Conservation (phyloP, 176 grass and related monocot genomes). For the Juncus inflexus region DNA sequence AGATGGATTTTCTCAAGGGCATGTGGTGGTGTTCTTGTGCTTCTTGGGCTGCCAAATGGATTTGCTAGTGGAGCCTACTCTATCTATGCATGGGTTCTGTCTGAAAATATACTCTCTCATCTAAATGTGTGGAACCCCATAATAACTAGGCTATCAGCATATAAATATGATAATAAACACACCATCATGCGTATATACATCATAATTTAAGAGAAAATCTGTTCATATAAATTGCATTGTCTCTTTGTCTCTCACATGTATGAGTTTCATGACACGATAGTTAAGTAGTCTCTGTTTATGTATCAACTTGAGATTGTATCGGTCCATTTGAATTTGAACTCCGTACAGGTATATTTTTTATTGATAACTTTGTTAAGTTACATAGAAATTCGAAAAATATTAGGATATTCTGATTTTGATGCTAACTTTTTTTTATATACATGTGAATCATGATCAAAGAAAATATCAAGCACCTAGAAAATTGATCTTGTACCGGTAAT, state of each 20-base stretch:
- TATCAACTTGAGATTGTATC: no score
- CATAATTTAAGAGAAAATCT: conserved; percentile 43
- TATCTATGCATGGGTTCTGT: conserved; percentile 23
- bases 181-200: background rate
- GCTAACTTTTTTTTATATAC: no score
- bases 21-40: conserved; percentile 16
- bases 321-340: no score
- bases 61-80: conserved; percentile 20
- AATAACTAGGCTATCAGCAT: background rate
- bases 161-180: conserved; percentile 10
- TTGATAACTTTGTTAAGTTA: no score
- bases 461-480: no score
- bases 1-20: conserved; percentile 11
- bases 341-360: no score
- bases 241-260: conserved; percentile 33
- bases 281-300: background rate
- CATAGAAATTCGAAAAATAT: no score
- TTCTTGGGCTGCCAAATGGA: conserved; percentile 31
- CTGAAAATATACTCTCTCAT: conserved; percentile 24
- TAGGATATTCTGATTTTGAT: no score
- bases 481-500: no score
- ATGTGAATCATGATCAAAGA: no score
- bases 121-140: conserved; percentile 29
- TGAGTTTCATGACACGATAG: conserved; percentile 20
- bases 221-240: conserved; percentile 44